Percentiles rank a stretch among this genome's conserved stretches.
Conservation (phyloP, 2,329 filamentous ascomycete species). For the Fusarium kyushuense region DNA sequence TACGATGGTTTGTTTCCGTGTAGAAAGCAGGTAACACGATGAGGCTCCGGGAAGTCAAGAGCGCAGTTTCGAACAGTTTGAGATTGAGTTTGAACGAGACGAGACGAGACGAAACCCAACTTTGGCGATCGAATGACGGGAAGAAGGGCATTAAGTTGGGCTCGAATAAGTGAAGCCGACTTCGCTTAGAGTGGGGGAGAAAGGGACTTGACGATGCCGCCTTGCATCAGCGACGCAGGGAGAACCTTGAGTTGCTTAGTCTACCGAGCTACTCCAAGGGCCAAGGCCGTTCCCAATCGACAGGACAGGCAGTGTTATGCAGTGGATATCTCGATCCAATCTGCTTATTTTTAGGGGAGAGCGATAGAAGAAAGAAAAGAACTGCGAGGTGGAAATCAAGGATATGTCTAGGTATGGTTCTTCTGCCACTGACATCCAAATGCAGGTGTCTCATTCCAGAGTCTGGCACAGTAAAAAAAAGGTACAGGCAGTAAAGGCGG, state of each 20-base stretch:
- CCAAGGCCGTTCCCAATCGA: neutral
- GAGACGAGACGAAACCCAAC: neutral
- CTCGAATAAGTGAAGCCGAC: conserved; percentile 9
- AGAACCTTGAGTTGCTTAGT: conserved; percentile 5
- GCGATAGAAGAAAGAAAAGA: neutral
- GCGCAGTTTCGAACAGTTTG: neutral
- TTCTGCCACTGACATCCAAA: conserved; percentile 23
- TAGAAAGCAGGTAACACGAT: neutral
- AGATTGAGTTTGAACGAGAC: neutral
- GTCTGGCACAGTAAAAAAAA: conserved; percentile 20
- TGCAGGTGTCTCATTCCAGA: conserved; percentile 31
- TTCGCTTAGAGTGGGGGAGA: conserved; percentile 6
- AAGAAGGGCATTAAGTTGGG: conserved; percentile 3
- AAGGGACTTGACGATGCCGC: conserved; percentile 5
- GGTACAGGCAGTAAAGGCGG: neutral
- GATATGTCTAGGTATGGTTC: conserved; percentile 12
- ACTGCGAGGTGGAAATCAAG: conserved; percentile 6
- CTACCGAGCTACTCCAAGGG: conserved; percentile 1
- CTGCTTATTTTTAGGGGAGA: neutral
- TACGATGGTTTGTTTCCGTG: conserved; percentile 12
- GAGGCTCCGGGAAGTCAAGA: neutral
- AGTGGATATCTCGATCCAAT: conserved; percentile 1
- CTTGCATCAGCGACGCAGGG: conserved; percentile 7
- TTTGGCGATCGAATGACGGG: neutral
- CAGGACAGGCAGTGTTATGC: neutral